A percentile compares a stretch with the other conserved stretches of the same genome.
Conservation (phyloP, 345 rosid genomes). For the Citrus australasica region DNA sequence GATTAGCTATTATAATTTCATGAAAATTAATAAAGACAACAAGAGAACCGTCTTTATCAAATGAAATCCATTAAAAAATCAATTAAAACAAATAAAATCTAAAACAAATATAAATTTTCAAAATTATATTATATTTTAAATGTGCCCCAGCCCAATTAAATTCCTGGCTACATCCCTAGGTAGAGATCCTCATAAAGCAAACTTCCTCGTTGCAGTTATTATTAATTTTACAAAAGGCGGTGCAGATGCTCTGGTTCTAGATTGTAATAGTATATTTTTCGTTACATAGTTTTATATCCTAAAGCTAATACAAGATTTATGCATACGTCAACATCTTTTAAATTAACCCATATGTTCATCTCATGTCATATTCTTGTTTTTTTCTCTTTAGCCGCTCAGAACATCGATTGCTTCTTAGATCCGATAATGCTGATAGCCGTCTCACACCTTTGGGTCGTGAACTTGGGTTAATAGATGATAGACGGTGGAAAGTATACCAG, state of each 20-base stretch:
- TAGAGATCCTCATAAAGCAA: not conserved
- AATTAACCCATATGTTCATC: not conserved
- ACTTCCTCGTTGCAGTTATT: not conserved
- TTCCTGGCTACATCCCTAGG: not conserved
- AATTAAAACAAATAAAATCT: too few species aligned
- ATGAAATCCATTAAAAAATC: too few species aligned
- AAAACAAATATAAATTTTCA: too few species aligned
- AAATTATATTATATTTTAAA: too few species aligned
- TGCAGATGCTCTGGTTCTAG: not conserved
- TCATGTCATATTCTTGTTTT: constrained; percentile 8
- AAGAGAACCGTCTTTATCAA: too few species aligned
- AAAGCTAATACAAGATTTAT: not conserved
- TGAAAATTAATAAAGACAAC: too few species aligned
- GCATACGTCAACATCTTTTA: too few species aligned
- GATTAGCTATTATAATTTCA: too few species aligned
- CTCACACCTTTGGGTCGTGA: constrained; percentile 92
- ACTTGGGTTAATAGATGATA: constrained; percentile 87
- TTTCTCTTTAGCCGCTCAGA: constrained; percentile 74
- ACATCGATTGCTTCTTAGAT: constrained; percentile 87
- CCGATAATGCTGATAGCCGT: constrained; percentile 96
- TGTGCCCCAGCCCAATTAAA: too few species aligned
- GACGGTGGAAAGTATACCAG: constrained; percentile 85
- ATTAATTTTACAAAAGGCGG: not conserved
- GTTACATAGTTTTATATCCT: not conserved
- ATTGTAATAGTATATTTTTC: not conserved